Percentiles rank a stretch among this genome's conserved stretches.
These are phyloP conservation scores for Aspergillus ibericus DNA, from an alignment of 2,329 filamentous ascomycete species.

Conservation along the genomic window DNA sequence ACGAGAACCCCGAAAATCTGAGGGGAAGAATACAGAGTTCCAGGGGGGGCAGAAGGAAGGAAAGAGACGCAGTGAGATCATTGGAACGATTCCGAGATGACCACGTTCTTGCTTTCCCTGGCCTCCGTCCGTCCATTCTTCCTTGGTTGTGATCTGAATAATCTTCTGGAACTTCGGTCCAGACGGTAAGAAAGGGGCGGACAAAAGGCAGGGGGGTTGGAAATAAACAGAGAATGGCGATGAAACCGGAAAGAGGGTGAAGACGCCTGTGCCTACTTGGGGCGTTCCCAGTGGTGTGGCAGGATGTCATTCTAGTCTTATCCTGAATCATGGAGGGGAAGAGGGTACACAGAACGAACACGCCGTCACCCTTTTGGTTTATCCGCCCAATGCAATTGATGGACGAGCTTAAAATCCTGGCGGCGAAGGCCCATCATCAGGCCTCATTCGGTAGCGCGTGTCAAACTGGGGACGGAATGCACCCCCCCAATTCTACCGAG, in stretches of 20 bases:
- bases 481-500: conserved; percentile 28
- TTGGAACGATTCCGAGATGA: conserved; percentile 6
- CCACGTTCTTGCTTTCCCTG: conserved; percentile 10
- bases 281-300: not conserved
- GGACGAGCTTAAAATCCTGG: conserved; percentile 20
- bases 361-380: conserved; percentile 1
- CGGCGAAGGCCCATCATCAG: conserved; percentile 6
- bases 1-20: not conserved
- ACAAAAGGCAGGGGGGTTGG: not conserved
- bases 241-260: too few species aligned
- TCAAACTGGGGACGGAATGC: conserved; percentile 30
- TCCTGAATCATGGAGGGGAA: not conserved
- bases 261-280: too few species aligned
- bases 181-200: not conserved
- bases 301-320: not conserved
- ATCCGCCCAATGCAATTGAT: conserved; percentile 6
- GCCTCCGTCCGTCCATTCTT: not conserved
- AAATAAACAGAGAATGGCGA: too few species aligned
- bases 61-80: not conserved
- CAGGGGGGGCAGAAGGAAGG: not conserved
- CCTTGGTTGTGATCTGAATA: not conserved
- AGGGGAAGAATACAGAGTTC: not conserved
- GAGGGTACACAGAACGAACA: not conserved
- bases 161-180: not conserved
- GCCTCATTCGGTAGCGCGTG: conserved; percentile 21